A percentile compares a stretch with the other conserved stretches of the same genome.
These are phyloP conservation scores for Coemansia sp. DNA, from an alignment of 192 early-diverging fungal species.

Conservation along the genomic window DNA sequence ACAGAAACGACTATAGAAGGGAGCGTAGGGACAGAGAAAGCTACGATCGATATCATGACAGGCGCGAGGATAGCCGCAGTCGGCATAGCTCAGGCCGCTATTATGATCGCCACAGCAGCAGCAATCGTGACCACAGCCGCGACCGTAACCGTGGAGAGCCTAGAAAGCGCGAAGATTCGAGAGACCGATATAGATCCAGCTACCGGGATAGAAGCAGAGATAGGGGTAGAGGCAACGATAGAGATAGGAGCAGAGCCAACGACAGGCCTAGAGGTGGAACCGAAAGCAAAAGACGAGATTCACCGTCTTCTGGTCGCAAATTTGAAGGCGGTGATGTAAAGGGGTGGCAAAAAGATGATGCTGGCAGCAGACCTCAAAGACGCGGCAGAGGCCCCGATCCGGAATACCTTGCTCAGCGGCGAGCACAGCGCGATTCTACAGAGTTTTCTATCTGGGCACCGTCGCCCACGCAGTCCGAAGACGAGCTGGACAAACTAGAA, in stretches of 20 bases:
- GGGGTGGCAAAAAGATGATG: background rate
- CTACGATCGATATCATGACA: background rate
- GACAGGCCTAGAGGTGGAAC: background rate
- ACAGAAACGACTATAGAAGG: background rate
- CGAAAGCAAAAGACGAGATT: background rate
- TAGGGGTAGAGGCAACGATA: background rate
- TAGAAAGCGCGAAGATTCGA: background rate
- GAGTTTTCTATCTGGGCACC: conserved; percentile 59
- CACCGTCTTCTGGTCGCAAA: background rate
- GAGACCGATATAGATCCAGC: background rate
- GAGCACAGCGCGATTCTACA: conserved; percentile 42
- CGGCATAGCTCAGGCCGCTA: background rate
- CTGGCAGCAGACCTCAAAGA: background rate
- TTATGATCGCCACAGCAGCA: background rate
- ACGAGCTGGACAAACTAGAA: conserved; percentile 39
- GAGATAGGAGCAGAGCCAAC: too few species aligned
- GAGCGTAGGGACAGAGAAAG: background rate
- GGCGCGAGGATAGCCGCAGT: background rate
- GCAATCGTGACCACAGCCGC: background rate
- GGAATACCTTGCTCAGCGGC: conserved; percentile 39
- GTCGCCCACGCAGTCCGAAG: conserved; percentile 58
- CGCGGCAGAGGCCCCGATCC: conserved; percentile 15
- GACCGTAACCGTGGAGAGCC: background rate
- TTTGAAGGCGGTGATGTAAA: background rate
- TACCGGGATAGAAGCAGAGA: conserved; percentile 1